These are phyloP conservation scores for Fusarium chuoi DNA, from an alignment of 2,329 filamentous ascomycete genomes.

Conservation along the genomic window DNA sequence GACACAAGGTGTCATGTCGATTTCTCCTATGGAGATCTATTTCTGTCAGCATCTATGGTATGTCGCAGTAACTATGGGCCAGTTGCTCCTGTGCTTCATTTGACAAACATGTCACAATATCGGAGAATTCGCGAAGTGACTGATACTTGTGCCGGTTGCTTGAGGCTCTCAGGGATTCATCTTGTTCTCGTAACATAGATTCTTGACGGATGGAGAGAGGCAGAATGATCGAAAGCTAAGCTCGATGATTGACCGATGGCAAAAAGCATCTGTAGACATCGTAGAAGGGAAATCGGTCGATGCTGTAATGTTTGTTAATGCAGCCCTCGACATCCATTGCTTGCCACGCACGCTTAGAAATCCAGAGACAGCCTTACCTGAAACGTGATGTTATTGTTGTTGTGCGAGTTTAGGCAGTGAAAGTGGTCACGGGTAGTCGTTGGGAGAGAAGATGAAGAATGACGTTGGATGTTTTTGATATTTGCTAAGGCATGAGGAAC, in stretches of 20 bases:
- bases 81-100: background rate
- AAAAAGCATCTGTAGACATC: background rate
- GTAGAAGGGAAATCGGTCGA: background rate
- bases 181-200: background rate
- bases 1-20: background rate
- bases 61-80: background rate
- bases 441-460: background rate
- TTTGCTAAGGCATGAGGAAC: background rate
- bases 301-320: background rate
- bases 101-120: background rate
- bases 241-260: background rate
- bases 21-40: background rate
- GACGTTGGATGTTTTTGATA: background rate
- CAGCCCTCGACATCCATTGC: background rate
- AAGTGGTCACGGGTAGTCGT: background rate
- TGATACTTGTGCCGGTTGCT: background rate
- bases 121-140: background rate
- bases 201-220: background rate
- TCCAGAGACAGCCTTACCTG: background rate
- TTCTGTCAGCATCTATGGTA: background rate
- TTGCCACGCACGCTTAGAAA: background rate
- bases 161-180: background rate
- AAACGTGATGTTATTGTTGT: background rate
- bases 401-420: background rate
- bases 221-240: background rate